These are phyloP conservation scores for Blastobotrys parvus DNA, from an alignment of 805 yeast species.

Conservation along the genomic window DNA sequence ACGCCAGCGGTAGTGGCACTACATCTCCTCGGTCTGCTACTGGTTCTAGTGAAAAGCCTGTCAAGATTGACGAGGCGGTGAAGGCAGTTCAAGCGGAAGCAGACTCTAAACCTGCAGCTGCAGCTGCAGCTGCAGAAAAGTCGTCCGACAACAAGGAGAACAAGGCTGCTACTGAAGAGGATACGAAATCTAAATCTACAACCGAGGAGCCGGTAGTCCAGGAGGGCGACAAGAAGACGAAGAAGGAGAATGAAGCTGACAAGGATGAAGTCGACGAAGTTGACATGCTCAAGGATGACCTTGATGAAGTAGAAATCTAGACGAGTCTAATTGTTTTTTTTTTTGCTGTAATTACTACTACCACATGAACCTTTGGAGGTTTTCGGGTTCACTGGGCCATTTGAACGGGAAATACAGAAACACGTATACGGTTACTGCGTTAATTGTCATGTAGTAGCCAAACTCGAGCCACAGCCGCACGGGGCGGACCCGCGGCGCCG, in stretches of 20 bases:
- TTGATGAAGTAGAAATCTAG: constrained; percentile 18
- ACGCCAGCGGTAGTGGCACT: constrained; percentile 4
- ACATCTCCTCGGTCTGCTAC: constrained; percentile 3
- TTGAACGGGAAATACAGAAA: constrained; percentile 55
- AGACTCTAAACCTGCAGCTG: too few relatives aligned
- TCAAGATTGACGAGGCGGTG: too few relatives aligned
- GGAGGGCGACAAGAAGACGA: constrained; percentile 6
- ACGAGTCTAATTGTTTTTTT: background rate
- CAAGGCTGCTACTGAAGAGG: too few relatives aligned
- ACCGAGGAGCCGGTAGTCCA: too few relatives aligned
- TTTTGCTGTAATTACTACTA: constrained; percentile 27
- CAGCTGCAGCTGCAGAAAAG: constrained; percentile 5
- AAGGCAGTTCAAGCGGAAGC: too few relatives aligned
- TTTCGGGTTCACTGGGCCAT: constrained; percentile 56
- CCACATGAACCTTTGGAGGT: constrained; percentile 82
- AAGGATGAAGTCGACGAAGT: constrained; percentile 13
- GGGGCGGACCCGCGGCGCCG: constrained; percentile 18
- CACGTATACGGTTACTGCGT: constrained; percentile 42
- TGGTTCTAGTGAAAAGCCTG: too few relatives aligned
- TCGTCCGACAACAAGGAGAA: constrained; percentile 2
- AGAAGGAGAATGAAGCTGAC: constrained; percentile 4
- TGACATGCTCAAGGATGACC: constrained; percentile 14
- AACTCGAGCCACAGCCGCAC: constrained; percentile 45
- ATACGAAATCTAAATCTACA: too few relatives aligned
- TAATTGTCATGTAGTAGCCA: constrained; percentile 51